Percentiles rank a stretch among this genome's conserved stretches.
Evolutionary conservation across 176 grass and related monocot genomes (phyloP).

Genomic region (Poa annua): DNA sequence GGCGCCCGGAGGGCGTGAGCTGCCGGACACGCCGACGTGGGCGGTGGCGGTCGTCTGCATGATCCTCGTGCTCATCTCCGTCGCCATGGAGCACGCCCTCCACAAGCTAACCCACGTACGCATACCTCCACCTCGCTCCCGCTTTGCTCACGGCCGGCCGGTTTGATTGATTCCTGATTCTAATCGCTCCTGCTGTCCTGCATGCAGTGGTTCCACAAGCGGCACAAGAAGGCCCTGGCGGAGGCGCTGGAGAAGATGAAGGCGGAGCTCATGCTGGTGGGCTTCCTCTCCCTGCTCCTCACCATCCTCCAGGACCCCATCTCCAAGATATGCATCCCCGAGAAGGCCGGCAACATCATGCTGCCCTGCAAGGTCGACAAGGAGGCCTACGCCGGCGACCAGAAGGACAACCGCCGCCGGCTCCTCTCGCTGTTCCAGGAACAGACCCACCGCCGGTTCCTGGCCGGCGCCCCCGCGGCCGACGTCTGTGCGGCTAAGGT

Average conservation of each 20-base stretch:
- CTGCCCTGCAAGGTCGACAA: constrained; percentile 49
- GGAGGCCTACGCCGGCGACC: not conserved
- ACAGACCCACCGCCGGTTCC: constrained; percentile 35
- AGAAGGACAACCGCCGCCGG: constrained; percentile 18
- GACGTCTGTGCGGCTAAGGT: constrained; percentile 10
- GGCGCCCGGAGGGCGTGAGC: constrained; percentile 21
- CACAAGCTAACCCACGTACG: constrained; percentile 70
- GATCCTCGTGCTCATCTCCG: constrained; percentile 66
- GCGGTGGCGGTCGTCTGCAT: constrained; percentile 68
- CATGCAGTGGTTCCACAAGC: constrained; percentile 74
- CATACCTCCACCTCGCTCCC: not conserved
- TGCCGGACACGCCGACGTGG: constrained; percentile 73
- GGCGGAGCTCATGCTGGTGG: constrained; percentile 90
- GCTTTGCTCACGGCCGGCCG: too few species aligned
- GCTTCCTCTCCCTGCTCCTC: constrained; percentile 89
- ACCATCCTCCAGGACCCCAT: constrained; percentile 58
- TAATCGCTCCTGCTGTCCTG: not conserved
- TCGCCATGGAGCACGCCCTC: constrained; percentile 72
- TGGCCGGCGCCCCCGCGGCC: constrained; percentile 1
- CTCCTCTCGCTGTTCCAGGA: constrained; percentile 41
- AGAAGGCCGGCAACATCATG: constrained; percentile 58
- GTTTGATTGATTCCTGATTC: too few species aligned
- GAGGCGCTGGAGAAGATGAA: constrained; percentile 95
- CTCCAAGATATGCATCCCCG: constrained; percentile 67
- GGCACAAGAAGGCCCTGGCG: constrained; percentile 71